Percentiles rank a stretch among this genome's conserved stretches.
phyloP scores from a whole-genome alignment of 2,329 filamentous ascomycete genomes.

The Verticillium dahliae region DNA sequence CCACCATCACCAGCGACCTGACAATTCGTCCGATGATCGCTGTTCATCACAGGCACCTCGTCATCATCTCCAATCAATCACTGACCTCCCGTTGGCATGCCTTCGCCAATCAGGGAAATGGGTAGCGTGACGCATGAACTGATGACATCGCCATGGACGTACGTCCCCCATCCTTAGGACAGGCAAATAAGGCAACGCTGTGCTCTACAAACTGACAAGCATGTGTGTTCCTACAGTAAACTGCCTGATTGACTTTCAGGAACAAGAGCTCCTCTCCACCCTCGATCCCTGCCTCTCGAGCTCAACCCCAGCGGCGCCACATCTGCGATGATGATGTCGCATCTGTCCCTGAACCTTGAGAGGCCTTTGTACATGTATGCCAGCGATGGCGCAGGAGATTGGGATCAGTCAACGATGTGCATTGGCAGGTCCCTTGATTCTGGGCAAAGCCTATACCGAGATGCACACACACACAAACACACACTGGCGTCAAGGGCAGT shows the following conservation, averaged over 20 bases:
- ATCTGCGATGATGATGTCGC: neutral
- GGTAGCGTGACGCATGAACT: conserved; percentile 1
- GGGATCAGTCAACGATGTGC: neutral
- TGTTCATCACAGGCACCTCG: neutral
- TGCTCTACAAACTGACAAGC: neutral
- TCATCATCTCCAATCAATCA: neutral
- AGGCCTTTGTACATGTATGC: neutral
- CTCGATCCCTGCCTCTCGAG: neutral
- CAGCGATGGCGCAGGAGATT: neutral
- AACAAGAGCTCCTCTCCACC: neutral
- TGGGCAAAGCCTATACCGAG: neutral
- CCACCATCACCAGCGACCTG: neutral
- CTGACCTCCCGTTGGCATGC: neutral
- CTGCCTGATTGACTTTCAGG: neutral
- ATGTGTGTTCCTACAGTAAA: neutral
- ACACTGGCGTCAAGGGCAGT: neutral
- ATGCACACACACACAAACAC: neutral
- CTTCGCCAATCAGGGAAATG: neutral
- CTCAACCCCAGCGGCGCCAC: neutral
- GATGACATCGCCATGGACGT: neutral
- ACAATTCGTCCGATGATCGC: neutral
- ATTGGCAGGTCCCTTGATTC: neutral
- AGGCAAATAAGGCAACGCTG: neutral
- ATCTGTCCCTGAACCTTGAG: neutral
- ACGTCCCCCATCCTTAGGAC: neutral